Base-by-base conservation (phyloP, 75 land plant genomes). In the Gnetum montanum region DNA sequence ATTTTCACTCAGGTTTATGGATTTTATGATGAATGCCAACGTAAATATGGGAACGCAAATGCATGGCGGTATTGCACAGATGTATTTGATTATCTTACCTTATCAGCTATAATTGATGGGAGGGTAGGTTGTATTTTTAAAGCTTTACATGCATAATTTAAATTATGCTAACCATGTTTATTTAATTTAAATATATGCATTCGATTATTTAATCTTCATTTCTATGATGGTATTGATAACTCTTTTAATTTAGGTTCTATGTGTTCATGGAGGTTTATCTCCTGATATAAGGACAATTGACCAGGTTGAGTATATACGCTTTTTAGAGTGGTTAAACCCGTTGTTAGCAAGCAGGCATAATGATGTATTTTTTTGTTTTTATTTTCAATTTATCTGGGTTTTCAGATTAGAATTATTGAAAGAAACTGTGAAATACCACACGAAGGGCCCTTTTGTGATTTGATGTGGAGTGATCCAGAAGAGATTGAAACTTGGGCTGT, bases 381-480 rank as follows among this genome's bases (percentile, higher is more conserved):
- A 24, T 15, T 35, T 1, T 3, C 59, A 35, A 26, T 29, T 26
- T 20, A 62, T 44, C 30, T 34, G 27, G 11, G 47, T 61, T 45
- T 57, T 27, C 83, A 93, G 98, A 93, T 93, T 18, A 79, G 98
- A 68, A 71, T 90, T 54, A 86, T 94, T 60, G 98, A 94, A 15
- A 64, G 98, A 57, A 94, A 86, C 29, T 94, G 96, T 72, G 98
- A 94, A 70, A 94, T 94, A 55, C 98, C 98, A 38, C 98, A 94
- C 65, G 98, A 90, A 59, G 98, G 98, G 22, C 98, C 98, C 5
- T 94, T 94, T 59, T 94, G 98, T 74, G 98, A 94, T 67, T 79
- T 94, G 18, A 94, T 90, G 96, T 94, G 98, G 98, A 94, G 97
- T 76, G 98, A 94, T 55, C 98, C 98, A 49, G 98, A 94, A 66